Percentiles rank a stretch among this genome's conserved stretches.
These are phyloP conservation scores for Nephelium lappaceum DNA, from an alignment of 345 rosid species.

Conservation along the genomic window DNA sequence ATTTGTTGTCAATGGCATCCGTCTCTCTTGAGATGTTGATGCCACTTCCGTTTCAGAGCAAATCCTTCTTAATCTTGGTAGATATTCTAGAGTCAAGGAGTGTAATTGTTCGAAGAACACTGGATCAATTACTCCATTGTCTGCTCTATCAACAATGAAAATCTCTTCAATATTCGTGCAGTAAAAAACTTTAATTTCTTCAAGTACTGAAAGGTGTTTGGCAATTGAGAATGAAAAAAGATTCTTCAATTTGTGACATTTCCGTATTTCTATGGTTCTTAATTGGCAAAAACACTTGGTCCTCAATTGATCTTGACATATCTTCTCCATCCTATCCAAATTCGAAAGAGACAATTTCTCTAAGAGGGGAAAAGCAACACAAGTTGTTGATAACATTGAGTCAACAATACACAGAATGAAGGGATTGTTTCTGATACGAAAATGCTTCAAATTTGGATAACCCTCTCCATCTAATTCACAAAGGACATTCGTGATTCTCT, in stretches of 20 bases:
- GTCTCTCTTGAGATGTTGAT: not conserved
- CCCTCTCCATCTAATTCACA: not conserved
- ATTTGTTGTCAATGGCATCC: slow-evolving; percentile 4
- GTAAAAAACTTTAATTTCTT: slow-evolving; percentile 10
- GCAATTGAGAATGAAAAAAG: slow-evolving; percentile 26
- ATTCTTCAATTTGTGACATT: slow-evolving; percentile 24
- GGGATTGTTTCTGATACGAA: not conserved
- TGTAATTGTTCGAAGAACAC: not conserved
- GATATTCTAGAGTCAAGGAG: not conserved
- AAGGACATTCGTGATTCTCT: not conserved
- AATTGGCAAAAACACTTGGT: slow-evolving; percentile 12
- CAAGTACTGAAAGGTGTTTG: slow-evolving; percentile 21
- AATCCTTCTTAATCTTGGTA: slow-evolving; percentile 14
- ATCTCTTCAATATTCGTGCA: slow-evolving; percentile 25
- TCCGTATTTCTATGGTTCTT: not conserved
- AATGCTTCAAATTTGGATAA: slow-evolving; percentile 11
- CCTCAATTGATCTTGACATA: not conserved
- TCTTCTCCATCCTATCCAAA: slow-evolving; percentile 2
- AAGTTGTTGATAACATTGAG: not conserved
- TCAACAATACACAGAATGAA: not conserved
- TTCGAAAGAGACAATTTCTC: not conserved
- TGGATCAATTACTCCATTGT: not conserved
- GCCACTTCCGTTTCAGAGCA: not conserved
- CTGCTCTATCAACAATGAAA: not conserved
- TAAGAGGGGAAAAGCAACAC: not conserved